phyloP scores from a whole-genome alignment of 208 protist genomes.

The Borovskyia barvae region DNA sequence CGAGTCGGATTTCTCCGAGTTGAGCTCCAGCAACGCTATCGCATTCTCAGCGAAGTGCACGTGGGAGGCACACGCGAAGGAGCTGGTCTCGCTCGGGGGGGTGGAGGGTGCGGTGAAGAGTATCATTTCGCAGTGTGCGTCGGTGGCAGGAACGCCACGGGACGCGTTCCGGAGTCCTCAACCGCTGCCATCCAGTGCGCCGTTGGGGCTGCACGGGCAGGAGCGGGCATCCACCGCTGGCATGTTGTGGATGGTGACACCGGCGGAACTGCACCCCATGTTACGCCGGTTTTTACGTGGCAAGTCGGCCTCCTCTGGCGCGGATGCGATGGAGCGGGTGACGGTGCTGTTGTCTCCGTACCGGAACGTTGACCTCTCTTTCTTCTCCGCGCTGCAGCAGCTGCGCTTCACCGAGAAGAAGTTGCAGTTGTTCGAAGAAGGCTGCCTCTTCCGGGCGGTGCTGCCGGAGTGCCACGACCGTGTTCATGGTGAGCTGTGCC shows the following conservation, averaged over 20 bases:
- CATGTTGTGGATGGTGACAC: conserved; percentile 87
- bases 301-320: conserved; percentile 65
- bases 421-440: conserved; percentile 89
- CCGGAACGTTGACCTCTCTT: conserved; percentile 81
- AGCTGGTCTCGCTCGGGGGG: conserved; percentile 61
- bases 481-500: conserved; percentile 88
- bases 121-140: conserved; percentile 76
- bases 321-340: conserved; percentile 88
- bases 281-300: conserved; percentile 65
- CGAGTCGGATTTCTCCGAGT: conserved; percentile 80
- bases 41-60: conserved; percentile 53
- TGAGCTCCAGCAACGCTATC: conserved; percentile 37
- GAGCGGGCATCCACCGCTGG: conserved; percentile 79
- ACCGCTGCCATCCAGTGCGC: conserved; percentile 45
- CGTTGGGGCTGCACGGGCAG: conserved; percentile 72
- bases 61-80: conserved; percentile 70
- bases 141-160: conserved; percentile 57
- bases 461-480: conserved; percentile 81
- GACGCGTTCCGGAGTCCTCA: conserved; percentile 78
- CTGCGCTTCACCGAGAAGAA: conserved; percentile 91
- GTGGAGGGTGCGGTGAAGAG: conserved; percentile 59
- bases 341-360: conserved; percentile 79
- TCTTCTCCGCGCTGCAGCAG: conserved; percentile 88
- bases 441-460: conserved; percentile 84
- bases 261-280: conserved; percentile 63